Percentiles rank a stretch among this genome's conserved stretches.
phyloP scores from a whole-genome alignment of 2,329 filamentous ascomycete genomes.

The Herpomyces periplanetae region DNA sequence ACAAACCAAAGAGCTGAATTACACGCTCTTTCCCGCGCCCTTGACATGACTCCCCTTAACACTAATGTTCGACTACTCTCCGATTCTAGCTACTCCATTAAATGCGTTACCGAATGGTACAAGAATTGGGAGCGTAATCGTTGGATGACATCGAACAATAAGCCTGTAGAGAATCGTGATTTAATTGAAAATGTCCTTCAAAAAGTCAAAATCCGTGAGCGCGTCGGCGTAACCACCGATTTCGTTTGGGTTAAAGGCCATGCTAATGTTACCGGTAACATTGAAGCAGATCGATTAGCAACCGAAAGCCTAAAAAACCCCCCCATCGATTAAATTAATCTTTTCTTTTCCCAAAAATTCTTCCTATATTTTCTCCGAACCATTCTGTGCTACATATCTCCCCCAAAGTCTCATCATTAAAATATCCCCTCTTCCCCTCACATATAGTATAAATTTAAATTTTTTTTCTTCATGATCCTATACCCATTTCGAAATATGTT shows the following conservation, averaged over 20 bases:
- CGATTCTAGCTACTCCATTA: slow-evolving; percentile 70
- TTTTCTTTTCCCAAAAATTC: too few relatives aligned
- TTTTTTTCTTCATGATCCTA: too few relatives aligned
- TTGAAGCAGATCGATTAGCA: slow-evolving; percentile 38
- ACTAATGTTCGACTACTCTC: slow-evolving; percentile 34
- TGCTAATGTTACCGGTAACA: slow-evolving; percentile 26
- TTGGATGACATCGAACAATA: slow-evolving; percentile 32
- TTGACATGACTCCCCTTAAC: slow-evolving; percentile 28
- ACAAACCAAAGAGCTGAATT: slow-evolving; percentile 93
- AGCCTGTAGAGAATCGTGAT: slow-evolving; percentile 50
- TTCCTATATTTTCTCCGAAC: too few relatives aligned
- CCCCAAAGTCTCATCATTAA: too few relatives aligned
- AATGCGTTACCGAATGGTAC: slow-evolving; percentile 57
- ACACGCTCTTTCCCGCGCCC: slow-evolving; percentile 42
- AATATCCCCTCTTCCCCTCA: too few relatives aligned
- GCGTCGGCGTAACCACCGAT: slow-evolving; percentile 17
- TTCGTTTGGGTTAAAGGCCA: slow-evolving; percentile 84
- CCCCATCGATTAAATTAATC: too few relatives aligned
- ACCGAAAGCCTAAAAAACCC: too few relatives aligned
- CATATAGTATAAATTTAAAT: too few relatives aligned
- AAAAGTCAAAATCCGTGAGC: slow-evolving; percentile 26
- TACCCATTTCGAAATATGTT: too few relatives aligned
- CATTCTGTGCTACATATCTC: too few relatives aligned
- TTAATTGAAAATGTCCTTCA: slow-evolving; percentile 29
- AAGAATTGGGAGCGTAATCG: slow-evolving; percentile 29